Evolutionary conservation across 352 stramenopile genomes (phyloP).

Genomic region (Pilasporangium apinafurcum): DNA sequence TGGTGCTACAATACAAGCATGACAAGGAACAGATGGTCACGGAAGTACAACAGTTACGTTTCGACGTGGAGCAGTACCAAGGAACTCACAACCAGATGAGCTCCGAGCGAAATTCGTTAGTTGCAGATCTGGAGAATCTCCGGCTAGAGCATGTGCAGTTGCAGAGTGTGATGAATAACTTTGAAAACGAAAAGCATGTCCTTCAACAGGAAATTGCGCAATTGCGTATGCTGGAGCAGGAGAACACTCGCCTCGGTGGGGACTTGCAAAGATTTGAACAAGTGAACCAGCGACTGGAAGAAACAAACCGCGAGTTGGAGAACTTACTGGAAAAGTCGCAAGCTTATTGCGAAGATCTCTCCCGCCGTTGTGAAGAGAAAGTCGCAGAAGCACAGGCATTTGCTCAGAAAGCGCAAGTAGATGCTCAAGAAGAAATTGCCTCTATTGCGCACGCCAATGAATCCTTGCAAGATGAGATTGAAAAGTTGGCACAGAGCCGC

Average conservation of each 20-base stretch:
- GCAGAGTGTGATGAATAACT: slow-evolving; percentile 26
- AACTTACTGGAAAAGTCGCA: slow-evolving; percentile 49
- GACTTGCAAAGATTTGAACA: slow-evolving; percentile 43
- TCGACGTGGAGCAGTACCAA: slow-evolving; percentile 16
- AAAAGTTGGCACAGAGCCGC: slow-evolving; percentile 47
- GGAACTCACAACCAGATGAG: slow-evolving; percentile 3
- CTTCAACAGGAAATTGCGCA: slow-evolving; percentile 28
- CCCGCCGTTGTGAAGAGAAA: slow-evolving; percentile 59
- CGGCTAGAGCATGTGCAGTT: slow-evolving; percentile 18
- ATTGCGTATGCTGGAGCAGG: slow-evolving; percentile 26
- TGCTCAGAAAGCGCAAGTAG: slow-evolving; percentile 52
- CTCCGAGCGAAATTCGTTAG: slow-evolving; percentile 9
- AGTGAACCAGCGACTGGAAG: slow-evolving; percentile 29
- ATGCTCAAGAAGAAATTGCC: slow-evolving; percentile 55
- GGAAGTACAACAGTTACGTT: slow-evolving; percentile 24
- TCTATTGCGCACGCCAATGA: slow-evolving; percentile 54
- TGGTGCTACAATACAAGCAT: slow-evolving; percentile 7
- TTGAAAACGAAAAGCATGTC: slow-evolving; percentile 31
- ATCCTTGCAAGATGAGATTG: slow-evolving; percentile 55
- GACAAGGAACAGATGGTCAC: slow-evolving; percentile 21
- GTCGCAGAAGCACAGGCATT: slow-evolving; percentile 48
- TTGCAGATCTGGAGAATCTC: slow-evolving; percentile 20
- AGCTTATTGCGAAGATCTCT: slow-evolving; percentile 54
- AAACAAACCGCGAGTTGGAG: slow-evolving; percentile 52
- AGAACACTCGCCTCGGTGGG: slow-evolving; percentile 33